phyloP scores from a whole-genome alignment of 108 stramenopile species.

The Aurantiochytrium sp. region DNA sequence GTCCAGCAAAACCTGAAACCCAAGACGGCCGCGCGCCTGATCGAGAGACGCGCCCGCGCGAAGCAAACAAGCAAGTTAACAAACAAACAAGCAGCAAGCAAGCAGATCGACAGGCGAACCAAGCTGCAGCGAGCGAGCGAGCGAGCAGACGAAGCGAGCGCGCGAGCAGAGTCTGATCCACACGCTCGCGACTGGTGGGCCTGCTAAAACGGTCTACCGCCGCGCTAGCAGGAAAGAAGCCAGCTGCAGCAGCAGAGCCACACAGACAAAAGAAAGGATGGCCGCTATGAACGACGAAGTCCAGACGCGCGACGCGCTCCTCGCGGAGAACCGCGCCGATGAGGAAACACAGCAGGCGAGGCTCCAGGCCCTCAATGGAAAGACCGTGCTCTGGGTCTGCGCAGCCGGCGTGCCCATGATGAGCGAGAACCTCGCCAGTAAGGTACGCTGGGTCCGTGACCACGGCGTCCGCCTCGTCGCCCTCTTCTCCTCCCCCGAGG shows the following conservation, averaged over 20 bases:
- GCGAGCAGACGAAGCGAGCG: too few species aligned
- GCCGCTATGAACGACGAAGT: neutral
- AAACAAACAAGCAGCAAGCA: too few species aligned
- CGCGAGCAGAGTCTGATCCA: too few species aligned
- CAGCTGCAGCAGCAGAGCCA: neutral
- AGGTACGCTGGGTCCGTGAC: neutral
- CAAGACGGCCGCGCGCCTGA: neutral
- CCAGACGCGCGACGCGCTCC: neutral
- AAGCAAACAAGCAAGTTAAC: too few species aligned
- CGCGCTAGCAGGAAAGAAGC: neutral
- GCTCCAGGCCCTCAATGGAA: neutral
- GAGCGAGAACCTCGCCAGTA: neutral
- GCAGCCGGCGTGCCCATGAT: slow-evolving; percentile 7
- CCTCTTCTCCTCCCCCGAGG: neutral
- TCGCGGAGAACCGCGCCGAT: neutral
- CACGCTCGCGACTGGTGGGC: neutral
- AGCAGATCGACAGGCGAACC: too few species aligned
- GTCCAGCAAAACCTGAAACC: neutral
- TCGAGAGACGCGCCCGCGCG: neutral
- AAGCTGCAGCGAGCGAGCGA: too few species aligned
- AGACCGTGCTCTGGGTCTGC: neutral
- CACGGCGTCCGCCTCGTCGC: neutral
- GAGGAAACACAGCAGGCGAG: slow-evolving; percentile 5
- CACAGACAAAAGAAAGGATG: neutral
- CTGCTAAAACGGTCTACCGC: neutral